Percentiles rank a stretch among this genome's conserved stretches.
Conservation (phyloP, 2,329 filamentous ascomycete genomes). For the Ceratocystis albifundus region DNA sequence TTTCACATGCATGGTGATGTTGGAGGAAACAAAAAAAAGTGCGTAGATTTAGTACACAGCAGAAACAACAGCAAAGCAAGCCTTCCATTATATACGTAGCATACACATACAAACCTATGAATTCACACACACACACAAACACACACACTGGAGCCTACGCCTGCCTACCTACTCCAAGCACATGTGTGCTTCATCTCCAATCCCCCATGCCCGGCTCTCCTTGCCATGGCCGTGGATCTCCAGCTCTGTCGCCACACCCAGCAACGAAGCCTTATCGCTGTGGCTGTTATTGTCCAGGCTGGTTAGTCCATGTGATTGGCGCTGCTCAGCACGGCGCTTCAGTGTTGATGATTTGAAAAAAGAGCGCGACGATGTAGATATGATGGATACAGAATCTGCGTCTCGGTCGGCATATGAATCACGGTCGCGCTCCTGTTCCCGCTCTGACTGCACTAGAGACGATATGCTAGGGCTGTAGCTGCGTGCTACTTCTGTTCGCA, state of each 20-base stretch:
- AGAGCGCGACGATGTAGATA: slow-evolving; percentile 40
- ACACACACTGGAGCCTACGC: background rate
- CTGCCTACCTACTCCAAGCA: slow-evolving; percentile 50
- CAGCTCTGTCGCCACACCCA: slow-evolving; percentile 39
- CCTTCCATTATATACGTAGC: background rate
- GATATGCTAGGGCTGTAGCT: slow-evolving; percentile 15
- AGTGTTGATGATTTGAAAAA: slow-evolving; percentile 35
- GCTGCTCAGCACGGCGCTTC: slow-evolving; percentile 34
- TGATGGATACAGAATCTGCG: slow-evolving; percentile 36
- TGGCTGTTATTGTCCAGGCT: slow-evolving; percentile 32
- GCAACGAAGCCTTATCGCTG: slow-evolving; percentile 34
- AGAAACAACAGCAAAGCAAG: background rate
- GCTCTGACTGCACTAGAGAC: slow-evolving; percentile 13
- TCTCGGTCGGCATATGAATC: slow-evolving; percentile 24
- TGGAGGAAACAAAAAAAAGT: background rate
- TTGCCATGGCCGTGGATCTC: slow-evolving; percentile 43
- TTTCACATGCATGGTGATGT: too few relatives aligned
- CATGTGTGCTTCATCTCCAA: slow-evolving; percentile 78
- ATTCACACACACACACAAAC: slow-evolving; percentile 8
- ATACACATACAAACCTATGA: too few relatives aligned
- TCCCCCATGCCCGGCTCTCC: slow-evolving; percentile 57
- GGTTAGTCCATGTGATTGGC: slow-evolving; percentile 34
- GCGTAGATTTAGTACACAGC: background rate
- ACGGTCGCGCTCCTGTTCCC: background rate
- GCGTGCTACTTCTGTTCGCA: slow-evolving; percentile 25